Base-by-base conservation (phyloP, 257 asterid species). In the Fraxinus americana region DNA sequence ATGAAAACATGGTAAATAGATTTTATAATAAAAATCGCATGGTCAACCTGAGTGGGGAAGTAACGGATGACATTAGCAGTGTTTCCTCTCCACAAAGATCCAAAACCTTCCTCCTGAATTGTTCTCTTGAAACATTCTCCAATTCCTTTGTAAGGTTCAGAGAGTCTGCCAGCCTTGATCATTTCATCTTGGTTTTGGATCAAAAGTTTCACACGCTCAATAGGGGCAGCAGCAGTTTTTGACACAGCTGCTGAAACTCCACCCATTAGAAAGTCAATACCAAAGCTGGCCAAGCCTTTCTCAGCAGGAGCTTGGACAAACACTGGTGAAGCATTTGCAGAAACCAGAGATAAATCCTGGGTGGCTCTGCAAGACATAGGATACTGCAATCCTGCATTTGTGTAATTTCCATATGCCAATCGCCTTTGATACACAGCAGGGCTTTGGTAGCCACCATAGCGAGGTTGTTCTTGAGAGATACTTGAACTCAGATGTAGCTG, bases 21-120 rank as follows among this genome's bases (percentile, higher is more conserved):
- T 38, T 36, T 16, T 16, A 16, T 17, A 50, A 16, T 9, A 50
- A 50, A 50, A 13, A 14, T 39, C 21, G 59, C 25, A 36, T 4
- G 29, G 74, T 7, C 16, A 54, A 86, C 88, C 88, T 84, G 88
- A 67, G 88, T 86, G 59, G 88, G 88, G 77, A 86, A 86, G 71
- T 83, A 83, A 71, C 85, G 83, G 35, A 86, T 84, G 73, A 84
- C 86, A 30, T 84, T 86, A 67, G 88, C 90, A 1, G 88, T 84
- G 90, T 82, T 86, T 52, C 90, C 88, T 82, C 90, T 86, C 90
- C 90, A 86, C 75, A 86, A 71, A 16, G 88, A 75, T 57, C 41
- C 67, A 25, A 82, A 32, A 19, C 90, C 88, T 82, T 84, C 90
- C 5, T 86, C 86, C 72, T 78, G 68, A 48, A 86, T 66, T 30